These are phyloP conservation scores for Paramecium primaurelia DNA, from an alignment of 73 alveolate species.

Conservation along the genomic window DNA sequence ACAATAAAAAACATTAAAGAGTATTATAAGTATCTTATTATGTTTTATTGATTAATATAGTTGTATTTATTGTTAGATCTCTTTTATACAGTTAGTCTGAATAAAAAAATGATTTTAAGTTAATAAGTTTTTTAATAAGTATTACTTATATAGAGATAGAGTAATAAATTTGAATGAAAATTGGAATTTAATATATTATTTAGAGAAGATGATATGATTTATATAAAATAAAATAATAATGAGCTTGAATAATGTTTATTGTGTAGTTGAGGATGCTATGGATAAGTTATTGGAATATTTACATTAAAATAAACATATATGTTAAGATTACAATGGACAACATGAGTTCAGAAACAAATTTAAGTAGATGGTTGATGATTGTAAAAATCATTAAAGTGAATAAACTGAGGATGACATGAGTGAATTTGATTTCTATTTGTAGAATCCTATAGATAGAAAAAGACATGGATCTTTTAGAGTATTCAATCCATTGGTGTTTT, in stretches of 20 bases:
- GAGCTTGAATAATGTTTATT: not conserved
- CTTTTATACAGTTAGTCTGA: not conserved
- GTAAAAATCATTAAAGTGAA: not conserved
- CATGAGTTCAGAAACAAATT: not conserved
- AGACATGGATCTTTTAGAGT: not conserved
- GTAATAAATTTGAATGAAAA: not conserved
- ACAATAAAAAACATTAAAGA: not conserved
- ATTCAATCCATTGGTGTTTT: not conserved
- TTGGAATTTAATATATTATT: not conserved
- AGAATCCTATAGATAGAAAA: not conserved
- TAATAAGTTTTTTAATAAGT: not conserved
- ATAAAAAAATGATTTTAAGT: too few species aligned
- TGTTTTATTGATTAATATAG: not conserved
- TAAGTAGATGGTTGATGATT: not conserved
- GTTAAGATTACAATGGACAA: not conserved
- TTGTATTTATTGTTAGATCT: not conserved
- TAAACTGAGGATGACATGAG: conserved; percentile 1
- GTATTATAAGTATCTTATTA: not conserved
- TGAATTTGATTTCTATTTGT: not conserved
- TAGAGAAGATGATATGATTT: not conserved
- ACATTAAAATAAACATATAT: not conserved
- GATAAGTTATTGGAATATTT: not conserved
- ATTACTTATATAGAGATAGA: not conserved
- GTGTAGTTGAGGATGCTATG: not conserved
- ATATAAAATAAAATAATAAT: not conserved